Evolutionary conservation across 2,329 filamentous ascomycete species (phyloP), one percentile per base, ranked within the genome.

Genomic region (Fusarium denticulatum): DNA sequence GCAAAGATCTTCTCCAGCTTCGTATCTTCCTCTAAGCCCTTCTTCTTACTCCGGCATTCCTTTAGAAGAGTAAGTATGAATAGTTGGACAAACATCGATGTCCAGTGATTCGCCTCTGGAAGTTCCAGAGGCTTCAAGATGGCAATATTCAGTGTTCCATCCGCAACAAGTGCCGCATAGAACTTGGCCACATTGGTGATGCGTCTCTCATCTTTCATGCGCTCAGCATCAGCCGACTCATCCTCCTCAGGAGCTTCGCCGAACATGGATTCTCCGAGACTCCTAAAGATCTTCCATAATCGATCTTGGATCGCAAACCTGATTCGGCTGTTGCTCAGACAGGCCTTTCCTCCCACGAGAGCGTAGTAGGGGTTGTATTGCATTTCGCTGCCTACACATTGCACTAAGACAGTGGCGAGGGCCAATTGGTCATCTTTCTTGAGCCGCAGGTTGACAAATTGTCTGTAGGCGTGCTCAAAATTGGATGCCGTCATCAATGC

Each of bases 361-460:
- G 94, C 93, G 80, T 99, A 99, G 83, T 97, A 99, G 1, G 93
- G 94, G 78, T 99, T 99, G 82, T 98, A 97, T 2, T 87, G 87
- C 64, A 92, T 87, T 83, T 98, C 96, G 7, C 93, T 92, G 47
- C 94, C 94, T 3, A 92, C 92, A 79, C 95, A 98, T 76, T 96
- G 95, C 14, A 98, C 88, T 34, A 99, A 86, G 24, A 99, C 95
- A 59, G 93, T 91, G 2, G 96, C 92, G 37, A 98, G 93, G 80
- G 98, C 96, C 30, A 92, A 88, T 74, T 96, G 92, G 78, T 98
- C 95, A 24, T 94, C 90, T 75, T 92, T 94, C 83, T 96, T 98
- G 52, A 99, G 87, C 40, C 91, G 91, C 15, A 99, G 89, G 80
- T 97, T 97, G 67, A 91, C 85, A 13, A 98, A 86, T 24, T 95